These are phyloP conservation scores for Beauveria scarabaeidicola DNA, from an alignment of 2,329 filamentous ascomycete species.

Conservation along the genomic window DNA sequence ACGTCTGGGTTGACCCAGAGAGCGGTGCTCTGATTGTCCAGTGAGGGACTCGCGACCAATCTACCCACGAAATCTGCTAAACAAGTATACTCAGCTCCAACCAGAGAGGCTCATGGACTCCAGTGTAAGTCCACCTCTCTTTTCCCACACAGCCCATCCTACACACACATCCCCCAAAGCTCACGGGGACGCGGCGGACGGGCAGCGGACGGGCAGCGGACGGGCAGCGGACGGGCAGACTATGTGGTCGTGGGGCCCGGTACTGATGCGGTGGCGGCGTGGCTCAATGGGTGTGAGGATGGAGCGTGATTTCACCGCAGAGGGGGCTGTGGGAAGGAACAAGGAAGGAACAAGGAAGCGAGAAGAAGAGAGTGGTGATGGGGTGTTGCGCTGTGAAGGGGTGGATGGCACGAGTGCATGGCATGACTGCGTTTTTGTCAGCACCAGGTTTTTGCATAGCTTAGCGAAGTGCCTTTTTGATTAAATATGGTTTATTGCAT, in stretches of 20 bases:
- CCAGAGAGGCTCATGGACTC: background rate
- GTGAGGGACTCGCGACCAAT: background rate
- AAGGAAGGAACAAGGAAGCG: too few relatives aligned
- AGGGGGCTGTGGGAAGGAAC: too few relatives aligned
- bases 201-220: background rate
- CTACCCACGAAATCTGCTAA: background rate
- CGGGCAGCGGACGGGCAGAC: background rate
- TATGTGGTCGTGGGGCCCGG: constrained; percentile 1
- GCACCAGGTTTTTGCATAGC: background rate
- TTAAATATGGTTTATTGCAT: background rate
- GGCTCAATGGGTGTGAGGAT: constrained; percentile 15
- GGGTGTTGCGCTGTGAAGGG: background rate
- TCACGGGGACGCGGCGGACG: background rate
- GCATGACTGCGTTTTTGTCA: background rate
- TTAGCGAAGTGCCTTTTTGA: background rate
- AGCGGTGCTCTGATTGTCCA: constrained; percentile 8
- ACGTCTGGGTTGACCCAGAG: constrained; percentile 14
- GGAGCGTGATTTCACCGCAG: background rate
- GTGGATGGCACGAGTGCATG: background rate
- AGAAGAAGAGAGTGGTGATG: background rate
- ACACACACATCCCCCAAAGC: background rate
- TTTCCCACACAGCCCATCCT: too few relatives aligned
- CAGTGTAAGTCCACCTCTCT: background rate
- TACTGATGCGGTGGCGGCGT: constrained; percentile 5
- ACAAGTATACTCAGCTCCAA: background rate